phyloP scores from a whole-genome alignment of 208 protist species.

The Wallacemonas collosoma region DNA sequence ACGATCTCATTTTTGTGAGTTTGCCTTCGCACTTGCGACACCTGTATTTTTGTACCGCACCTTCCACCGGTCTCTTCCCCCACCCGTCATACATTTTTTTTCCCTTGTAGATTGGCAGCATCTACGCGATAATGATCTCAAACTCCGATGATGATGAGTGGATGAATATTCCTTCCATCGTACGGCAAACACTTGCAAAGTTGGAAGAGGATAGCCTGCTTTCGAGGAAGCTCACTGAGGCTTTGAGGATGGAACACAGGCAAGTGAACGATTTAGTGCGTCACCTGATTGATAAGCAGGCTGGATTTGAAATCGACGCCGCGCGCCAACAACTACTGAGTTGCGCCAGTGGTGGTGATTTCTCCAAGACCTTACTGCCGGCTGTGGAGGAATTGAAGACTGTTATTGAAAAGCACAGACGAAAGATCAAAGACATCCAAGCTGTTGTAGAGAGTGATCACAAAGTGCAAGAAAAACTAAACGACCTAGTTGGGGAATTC shows the following conservation, averaged over 20 bases:
- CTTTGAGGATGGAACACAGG: conserved; percentile 45
- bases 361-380: not conserved
- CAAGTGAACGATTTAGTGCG: conserved; percentile 45
- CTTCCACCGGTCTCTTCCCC: too few relatives aligned
- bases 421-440: conserved; percentile 12
- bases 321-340: conserved; percentile 20
- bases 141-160: conserved; percentile 67
- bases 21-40: too few relatives aligned
- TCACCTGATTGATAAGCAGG: conserved; percentile 54
- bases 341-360: not conserved
- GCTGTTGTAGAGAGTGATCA: conserved; percentile 7
- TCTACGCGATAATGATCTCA: conserved; percentile 27
- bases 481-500: conserved; percentile 7
- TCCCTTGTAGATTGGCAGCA: conserved; percentile 3
- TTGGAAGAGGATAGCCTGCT: conserved; percentile 54
- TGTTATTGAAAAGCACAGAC: conserved; percentile 1
- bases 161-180: conserved; percentile 73
- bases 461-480: conserved; percentile 13
- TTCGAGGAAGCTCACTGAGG: conserved; percentile 31
- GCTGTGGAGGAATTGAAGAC: not conserved
- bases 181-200: conserved; percentile 50
- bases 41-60: too few relatives aligned
- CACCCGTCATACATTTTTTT: conserved; percentile 14
- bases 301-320: conserved; percentile 59
- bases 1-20: too few relatives aligned